These are phyloP conservation scores for Calonectria pseudoturangicola DNA, from an alignment of 2,329 filamentous ascomycete genomes.

Conservation along the genomic window DNA sequence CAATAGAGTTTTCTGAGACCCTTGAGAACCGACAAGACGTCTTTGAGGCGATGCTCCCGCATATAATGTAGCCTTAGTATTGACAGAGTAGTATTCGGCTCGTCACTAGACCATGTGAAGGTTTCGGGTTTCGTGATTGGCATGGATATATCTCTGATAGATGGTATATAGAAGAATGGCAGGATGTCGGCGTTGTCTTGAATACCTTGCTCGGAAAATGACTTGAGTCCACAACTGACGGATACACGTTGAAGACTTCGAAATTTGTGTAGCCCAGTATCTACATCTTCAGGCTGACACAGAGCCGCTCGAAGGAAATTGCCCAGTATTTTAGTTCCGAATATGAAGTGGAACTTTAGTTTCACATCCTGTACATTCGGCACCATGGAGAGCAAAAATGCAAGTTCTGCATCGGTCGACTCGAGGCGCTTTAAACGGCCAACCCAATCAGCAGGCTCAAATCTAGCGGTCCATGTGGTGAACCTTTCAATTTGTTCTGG, in stretches of 20 bases:
- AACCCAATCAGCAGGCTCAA: not conserved
- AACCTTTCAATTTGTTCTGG: not conserved
- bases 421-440: not conserved
- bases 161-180: slow-evolving; percentile 16
- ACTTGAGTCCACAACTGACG: not conserved
- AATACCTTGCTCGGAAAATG: not conserved
- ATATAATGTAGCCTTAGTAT: not conserved
- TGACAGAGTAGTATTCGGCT: not conserved
- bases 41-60: not conserved
- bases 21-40: not conserved
- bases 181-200: slow-evolving; percentile 12
- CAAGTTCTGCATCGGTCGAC: not conserved
- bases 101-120: not conserved
- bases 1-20: not conserved
- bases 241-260: not conserved
- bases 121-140: not conserved
- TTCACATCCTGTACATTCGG: not conserved
- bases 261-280: slow-evolving; percentile 5
- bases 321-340: not conserved
- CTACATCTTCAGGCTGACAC: not conserved
- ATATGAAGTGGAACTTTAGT: slow-evolving; percentile 1
- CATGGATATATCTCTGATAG: not conserved
- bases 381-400: not conserved
- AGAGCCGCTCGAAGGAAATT: not conserved
- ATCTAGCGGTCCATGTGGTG: not conserved